Evolutionary conservation across 495 filamentous ascomycete species (phyloP).

Genomic region (Penicillium roqueforti): DNA sequence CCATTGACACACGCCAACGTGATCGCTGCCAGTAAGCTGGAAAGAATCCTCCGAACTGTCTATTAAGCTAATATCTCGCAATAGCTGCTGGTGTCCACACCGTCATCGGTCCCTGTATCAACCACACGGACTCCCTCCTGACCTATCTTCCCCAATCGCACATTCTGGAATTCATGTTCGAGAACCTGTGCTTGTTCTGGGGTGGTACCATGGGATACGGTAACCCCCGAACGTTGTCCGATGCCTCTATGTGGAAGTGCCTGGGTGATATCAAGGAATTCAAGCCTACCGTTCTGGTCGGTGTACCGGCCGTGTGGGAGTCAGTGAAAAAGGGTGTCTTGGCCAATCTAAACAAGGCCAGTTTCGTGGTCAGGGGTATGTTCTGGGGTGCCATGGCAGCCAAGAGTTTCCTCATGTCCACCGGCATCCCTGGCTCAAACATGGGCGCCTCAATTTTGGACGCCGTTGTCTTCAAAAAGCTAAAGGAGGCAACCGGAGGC

Average conservation of each 20-base stretch:
- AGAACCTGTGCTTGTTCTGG: slow-evolving; percentile 90
- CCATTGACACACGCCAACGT: slow-evolving; percentile 85
- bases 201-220: slow-evolving; percentile 97
- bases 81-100: slow-evolving; percentile 82
- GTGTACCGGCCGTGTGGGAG: slow-evolving; percentile 97
- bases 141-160: slow-evolving; percentile 93
- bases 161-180: slow-evolving; percentile 97
- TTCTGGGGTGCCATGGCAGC: slow-evolving; percentile 90
- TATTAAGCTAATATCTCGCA: background rate
- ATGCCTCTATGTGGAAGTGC: slow-evolving; percentile 86
- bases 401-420: slow-evolving; percentile 73
- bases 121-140: slow-evolving; percentile 79
- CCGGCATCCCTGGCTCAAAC: slow-evolving; percentile 66
- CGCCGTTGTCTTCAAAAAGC: slow-evolving; percentile 79
- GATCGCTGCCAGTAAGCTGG: slow-evolving; percentile 71
- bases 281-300: slow-evolving; percentile 84
- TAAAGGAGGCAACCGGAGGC: slow-evolving; percentile 87
- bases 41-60: background rate
- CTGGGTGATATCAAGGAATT: slow-evolving; percentile 94
- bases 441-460: slow-evolving; percentile 65
- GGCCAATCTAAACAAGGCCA: slow-evolving; percentile 73
- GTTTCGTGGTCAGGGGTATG: slow-evolving; percentile 67
- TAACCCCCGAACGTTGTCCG: slow-evolving; percentile 87
- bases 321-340: slow-evolving; percentile 97
- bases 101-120: slow-evolving; percentile 79